phyloP scores from a whole-genome alignment of 208 protist genomes.

The Trichomonas tenax region DNA sequence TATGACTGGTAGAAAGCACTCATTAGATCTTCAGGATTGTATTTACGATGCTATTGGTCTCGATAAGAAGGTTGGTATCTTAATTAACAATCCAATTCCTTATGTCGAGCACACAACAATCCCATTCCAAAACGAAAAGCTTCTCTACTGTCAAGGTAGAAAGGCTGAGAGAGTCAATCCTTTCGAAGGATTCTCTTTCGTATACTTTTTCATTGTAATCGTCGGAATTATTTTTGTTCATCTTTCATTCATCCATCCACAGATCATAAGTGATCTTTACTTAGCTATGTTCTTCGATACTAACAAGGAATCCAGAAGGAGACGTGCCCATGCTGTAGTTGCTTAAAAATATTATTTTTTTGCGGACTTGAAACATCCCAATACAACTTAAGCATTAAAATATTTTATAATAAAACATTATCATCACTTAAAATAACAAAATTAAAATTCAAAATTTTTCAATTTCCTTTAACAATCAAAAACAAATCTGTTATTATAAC shows the following conservation, averaged over 20 bases:
- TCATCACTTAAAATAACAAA: too few relatives aligned
- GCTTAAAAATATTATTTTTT: too few relatives aligned
- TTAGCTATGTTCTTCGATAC: background rate
- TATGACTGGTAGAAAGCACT: background rate
- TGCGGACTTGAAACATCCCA: too few relatives aligned
- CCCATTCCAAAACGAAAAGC: background rate
- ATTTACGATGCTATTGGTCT: background rate
- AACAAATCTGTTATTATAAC: too few relatives aligned
- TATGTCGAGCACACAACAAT: background rate
- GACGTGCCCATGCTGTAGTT: background rate
- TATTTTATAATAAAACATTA: too few relatives aligned
- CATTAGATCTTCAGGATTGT: background rate
- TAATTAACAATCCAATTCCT: background rate
- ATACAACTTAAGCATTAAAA: too few relatives aligned
- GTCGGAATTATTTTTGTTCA: background rate
- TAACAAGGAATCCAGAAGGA: background rate
- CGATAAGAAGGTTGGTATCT: background rate
- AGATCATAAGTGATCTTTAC: background rate
- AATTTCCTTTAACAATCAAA: too few relatives aligned
- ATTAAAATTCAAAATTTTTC: too few relatives aligned
- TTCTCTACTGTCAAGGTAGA: background rate
- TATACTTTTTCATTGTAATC: background rate
- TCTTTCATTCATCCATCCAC: background rate
- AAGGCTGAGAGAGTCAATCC: background rate
- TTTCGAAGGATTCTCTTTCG: background rate